phyloP scores from a whole-genome alignment of 2,329 filamentous ascomycete genomes.

The Akanthomyces dipterigenus region DNA sequence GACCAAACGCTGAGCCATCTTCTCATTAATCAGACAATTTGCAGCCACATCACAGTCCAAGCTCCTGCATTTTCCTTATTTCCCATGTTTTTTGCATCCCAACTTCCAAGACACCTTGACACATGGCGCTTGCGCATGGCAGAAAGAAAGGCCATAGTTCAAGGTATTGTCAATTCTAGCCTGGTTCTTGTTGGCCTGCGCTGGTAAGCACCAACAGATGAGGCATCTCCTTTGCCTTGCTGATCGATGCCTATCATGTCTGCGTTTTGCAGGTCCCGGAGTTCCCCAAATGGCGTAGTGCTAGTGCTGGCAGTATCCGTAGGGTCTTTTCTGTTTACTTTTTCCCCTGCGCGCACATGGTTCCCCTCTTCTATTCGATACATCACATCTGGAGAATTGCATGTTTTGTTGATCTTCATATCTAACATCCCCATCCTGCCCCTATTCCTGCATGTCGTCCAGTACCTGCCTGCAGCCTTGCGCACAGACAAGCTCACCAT shows the following conservation, averaged over 20 bases:
- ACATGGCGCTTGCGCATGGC: no score
- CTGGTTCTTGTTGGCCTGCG: neutral
- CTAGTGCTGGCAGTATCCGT: no score
- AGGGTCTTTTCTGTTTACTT: neutral
- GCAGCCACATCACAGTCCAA: neutral
- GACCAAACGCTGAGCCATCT: neutral
- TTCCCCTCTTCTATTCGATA: constrained; percentile 15
- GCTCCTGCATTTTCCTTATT: neutral
- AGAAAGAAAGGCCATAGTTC: neutral
- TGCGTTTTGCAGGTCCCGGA: no score
- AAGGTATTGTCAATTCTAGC: neutral
- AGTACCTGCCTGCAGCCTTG: neutral
- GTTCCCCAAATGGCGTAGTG: no score
- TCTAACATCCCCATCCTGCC: neutral
- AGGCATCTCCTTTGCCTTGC: no score
- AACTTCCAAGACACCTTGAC: neutral
- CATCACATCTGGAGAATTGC: constrained; percentile 13
- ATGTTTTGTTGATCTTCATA: constrained; percentile 20
- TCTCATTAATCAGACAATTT: neutral
- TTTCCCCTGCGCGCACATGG: neutral
- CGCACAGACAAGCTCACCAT: neutral
- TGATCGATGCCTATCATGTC: no score
- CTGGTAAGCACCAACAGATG: no score
- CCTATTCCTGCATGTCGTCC: neutral
- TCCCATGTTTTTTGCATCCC: neutral